phyloP scores from a whole-genome alignment of 176 grass and related monocot species.

The Carex cristatella region DNA sequence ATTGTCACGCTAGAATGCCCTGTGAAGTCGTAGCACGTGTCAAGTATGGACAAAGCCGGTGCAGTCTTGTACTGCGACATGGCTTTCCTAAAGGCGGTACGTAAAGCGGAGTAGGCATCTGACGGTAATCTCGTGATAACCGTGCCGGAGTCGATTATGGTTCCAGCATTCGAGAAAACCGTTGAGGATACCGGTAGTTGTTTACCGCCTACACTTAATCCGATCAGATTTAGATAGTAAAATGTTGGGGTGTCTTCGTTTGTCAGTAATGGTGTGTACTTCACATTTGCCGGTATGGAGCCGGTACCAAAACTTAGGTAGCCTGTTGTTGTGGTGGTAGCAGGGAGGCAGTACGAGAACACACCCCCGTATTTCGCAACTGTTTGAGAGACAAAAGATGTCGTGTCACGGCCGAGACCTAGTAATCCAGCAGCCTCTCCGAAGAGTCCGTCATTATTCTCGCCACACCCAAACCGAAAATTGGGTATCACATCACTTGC shows the following conservation, averaged over 20 bases:
- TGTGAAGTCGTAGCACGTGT: slow-evolving; percentile 42
- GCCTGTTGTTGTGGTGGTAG: slow-evolving; percentile 32
- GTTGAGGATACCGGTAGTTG: slow-evolving; percentile 19
- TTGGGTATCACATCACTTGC: not conserved
- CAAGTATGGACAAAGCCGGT: slow-evolving; percentile 24
- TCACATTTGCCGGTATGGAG: slow-evolving; percentile 19
- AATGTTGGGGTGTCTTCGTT: slow-evolving; percentile 39
- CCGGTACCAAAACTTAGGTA: slow-evolving; percentile 50
- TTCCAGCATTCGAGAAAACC: slow-evolving; percentile 40
- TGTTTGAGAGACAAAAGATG: slow-evolving; percentile 56
- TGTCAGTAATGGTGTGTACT: slow-evolving; percentile 50
- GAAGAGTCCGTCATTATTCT: slow-evolving; percentile 64
- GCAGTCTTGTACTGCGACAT: slow-evolving; percentile 77
- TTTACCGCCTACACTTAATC: slow-evolving; percentile 44
- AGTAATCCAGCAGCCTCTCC: slow-evolving; percentile 50
- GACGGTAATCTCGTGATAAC: slow-evolving; percentile 76
- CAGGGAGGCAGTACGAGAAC: slow-evolving; percentile 75
- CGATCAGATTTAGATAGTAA: slow-evolving; percentile 59
- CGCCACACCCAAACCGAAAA: slow-evolving; percentile 44
- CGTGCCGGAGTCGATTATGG: slow-evolving; percentile 82
- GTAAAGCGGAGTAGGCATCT: slow-evolving; percentile 47
- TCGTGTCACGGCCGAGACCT: slow-evolving; percentile 52
- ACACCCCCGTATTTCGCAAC: slow-evolving; percentile 39
- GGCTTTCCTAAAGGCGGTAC: slow-evolving; percentile 27
- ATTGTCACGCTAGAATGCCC: slow-evolving; percentile 1